Evolutionary conservation across 2,329 filamentous ascomycete species (phyloP), one percentile per base, ranked within the genome.

Genomic region (Botrytis elliptica): DNA sequence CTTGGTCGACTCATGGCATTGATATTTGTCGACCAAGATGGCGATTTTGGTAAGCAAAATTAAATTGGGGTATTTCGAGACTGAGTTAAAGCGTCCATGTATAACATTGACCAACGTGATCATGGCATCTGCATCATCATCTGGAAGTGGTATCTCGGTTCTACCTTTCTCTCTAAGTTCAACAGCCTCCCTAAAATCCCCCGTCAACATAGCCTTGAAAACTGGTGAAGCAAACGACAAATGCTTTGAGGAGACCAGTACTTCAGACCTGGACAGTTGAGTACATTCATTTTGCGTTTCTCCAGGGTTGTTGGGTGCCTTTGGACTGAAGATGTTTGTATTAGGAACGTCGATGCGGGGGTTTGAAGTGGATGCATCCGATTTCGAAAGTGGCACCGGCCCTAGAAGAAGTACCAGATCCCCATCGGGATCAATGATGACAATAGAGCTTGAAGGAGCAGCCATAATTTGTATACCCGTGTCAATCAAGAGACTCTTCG

Each of bases 11-110:
- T 72, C 70, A 59, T 72, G 49, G 29, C 55, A 52, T 29, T 59
- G 18, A 67, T 72, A 72, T 67, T 72, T 72, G 33, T 72, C 70
- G 2, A 67, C 70, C 4, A 72, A 46, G 25, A 67, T 42, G 9
- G 70, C 62, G 25, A 72, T 60, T 46, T 49, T 4, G 1, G 62
- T 18, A 18, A 72, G 3, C 4, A 40, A 7, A 14, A 2, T 0
- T 12, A 72, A 10, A 8, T n/a, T 0, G 4, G 59, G 25, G 8
- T 7, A 14, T 36, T 38, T n/a, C 0, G 49, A 7, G 16, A 72
- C 38, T 16, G 4, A n/a, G n/a, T 38, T 67, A 0, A 14, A 33
- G 4, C 52, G 38, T 16, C 49, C 44, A 46, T 72, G 70, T 5
- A 72, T 46, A 10, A 67, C 12, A 22, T 72, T 2, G 2, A 60